A percentile compares a stretch with the other conserved stretches of the same genome.
phyloP scores from a whole-genome alignment of 257 asterid species.

The Buddleja alternifolia region DNA sequence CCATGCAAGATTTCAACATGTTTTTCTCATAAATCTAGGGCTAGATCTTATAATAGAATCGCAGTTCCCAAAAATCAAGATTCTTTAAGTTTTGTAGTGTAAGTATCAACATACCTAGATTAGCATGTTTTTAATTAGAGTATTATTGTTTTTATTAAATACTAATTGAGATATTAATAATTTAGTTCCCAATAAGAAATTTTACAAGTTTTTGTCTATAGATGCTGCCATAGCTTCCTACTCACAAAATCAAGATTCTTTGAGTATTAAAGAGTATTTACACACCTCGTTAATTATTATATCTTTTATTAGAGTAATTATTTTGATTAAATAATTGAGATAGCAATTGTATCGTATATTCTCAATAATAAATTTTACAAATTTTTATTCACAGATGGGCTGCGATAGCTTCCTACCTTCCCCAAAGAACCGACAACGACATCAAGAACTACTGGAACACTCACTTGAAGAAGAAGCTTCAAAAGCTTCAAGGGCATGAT shows the following conservation, averaged over 20 bases:
- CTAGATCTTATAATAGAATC: slow-evolving; percentile 29
- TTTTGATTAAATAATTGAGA: too few relatives aligned
- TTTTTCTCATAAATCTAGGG: slow-evolving; percentile 27
- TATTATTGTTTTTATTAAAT: neutral
- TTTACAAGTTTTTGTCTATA: too few relatives aligned
- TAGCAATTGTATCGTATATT: too few relatives aligned
- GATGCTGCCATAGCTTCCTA: too few relatives aligned
- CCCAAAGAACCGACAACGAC: slow-evolving; percentile 72
- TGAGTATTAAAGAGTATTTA: too few relatives aligned
- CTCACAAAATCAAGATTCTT: too few relatives aligned
- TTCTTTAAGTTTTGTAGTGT: neutral
- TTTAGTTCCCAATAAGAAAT: too few relatives aligned
- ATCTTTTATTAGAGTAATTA: too few relatives aligned
- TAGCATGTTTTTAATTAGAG: neutral
- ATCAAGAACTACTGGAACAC: slow-evolving; percentile 85
- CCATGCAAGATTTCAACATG: slow-evolving; percentile 23
- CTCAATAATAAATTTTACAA: too few relatives aligned
- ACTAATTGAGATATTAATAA: too few relatives aligned
- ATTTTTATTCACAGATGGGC: slow-evolving; percentile 59
- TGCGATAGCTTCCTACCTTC: slow-evolving; percentile 84
- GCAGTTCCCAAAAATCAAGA: neutral
- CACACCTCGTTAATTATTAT: too few relatives aligned
- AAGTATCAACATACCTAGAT: neutral
- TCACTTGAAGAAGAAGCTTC: slow-evolving; percentile 61
- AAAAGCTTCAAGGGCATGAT: slow-evolving; percentile 41